phyloP scores from a whole-genome alignment of 2,329 filamentous ascomycete species.

The Ascochyta pisi region DNA sequence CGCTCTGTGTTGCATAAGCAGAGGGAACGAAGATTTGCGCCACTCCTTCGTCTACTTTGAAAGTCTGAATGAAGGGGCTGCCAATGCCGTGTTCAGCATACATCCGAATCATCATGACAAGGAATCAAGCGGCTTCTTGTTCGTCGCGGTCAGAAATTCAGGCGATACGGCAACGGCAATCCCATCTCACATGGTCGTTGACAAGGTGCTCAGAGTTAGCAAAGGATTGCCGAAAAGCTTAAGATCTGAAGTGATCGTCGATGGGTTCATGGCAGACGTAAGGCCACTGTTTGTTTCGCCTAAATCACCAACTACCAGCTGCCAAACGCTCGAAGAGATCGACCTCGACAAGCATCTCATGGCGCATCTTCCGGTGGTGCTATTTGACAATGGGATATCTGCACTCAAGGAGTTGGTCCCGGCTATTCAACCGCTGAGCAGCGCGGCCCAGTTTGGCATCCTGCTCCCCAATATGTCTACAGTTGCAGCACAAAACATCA shows the following conservation, averaged over 20 bases:
- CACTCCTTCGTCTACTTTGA: constrained; percentile 23
- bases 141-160: constrained; percentile 21
- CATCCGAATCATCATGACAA: not conserved
- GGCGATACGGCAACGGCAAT: constrained; percentile 16
- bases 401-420: constrained; percentile 5
- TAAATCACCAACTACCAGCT: constrained; percentile 1
- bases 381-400: constrained; percentile 8
- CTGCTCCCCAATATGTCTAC: constrained; percentile 44
- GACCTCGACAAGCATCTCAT: constrained; percentile 16
- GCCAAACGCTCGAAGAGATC: constrained; percentile 11
- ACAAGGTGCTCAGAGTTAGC: constrained; percentile 40
- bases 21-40: constrained; percentile 1
- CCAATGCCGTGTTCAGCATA: constrained; percentile 44
- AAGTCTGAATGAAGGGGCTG: constrained; percentile 45
- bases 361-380: constrained; percentile 9
- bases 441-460: constrained; percentile 29
- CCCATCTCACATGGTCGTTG: constrained; percentile 14
- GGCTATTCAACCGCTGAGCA: constrained; percentile 15
- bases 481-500: constrained; percentile 26
- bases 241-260: constrained; percentile 31
- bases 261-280: constrained; percentile 36
- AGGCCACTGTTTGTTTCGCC: constrained; percentile 35
- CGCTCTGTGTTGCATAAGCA: constrained; percentile 26
- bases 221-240: constrained; percentile 40
- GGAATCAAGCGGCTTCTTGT: constrained; percentile 14